These are phyloP conservation scores for Pichia sp. DNA, from an alignment of 1,139 yeast genomes.

Conservation along the genomic window DNA sequence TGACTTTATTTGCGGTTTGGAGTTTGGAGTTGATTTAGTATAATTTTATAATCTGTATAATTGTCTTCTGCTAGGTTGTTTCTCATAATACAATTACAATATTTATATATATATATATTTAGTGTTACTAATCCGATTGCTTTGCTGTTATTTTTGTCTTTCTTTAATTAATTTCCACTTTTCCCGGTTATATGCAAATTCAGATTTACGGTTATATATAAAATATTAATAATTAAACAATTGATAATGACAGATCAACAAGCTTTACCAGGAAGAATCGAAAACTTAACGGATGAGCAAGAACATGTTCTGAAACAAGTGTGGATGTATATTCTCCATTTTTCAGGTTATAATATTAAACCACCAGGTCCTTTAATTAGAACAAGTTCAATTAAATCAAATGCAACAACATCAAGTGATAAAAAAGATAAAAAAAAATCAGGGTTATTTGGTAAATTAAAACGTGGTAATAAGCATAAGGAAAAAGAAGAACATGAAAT, in stretches of 20 bases:
- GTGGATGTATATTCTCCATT: constrained; percentile 62
- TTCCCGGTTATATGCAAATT: too few relatives aligned
- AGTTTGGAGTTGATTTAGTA: too few relatives aligned
- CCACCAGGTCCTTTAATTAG: constrained; percentile 23
- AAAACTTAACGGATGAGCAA: constrained; percentile 54
- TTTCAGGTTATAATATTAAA: constrained; percentile 44
- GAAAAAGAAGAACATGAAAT: constrained; percentile 7
- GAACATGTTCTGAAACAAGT: constrained; percentile 66
- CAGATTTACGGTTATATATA: too few relatives aligned
- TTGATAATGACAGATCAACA: constrained; percentile 5
- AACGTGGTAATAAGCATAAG: constrained; percentile 11
- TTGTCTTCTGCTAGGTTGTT: too few relatives aligned
- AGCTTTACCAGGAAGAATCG: constrained; percentile 48
- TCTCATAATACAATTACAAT: too few relatives aligned
- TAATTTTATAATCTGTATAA: too few relatives aligned
- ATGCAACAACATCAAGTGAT: constrained; percentile 8
- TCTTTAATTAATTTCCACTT: too few relatives aligned
- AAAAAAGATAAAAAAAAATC: constrained; percentile 27
- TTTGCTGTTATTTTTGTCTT: too few relatives aligned
- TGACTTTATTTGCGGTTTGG: too few relatives aligned
- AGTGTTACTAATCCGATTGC: too few relatives aligned
- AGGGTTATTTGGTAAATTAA: constrained; percentile 23
- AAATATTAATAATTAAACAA: too few relatives aligned
- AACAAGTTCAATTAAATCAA: constrained; percentile 8
- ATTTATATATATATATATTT: too few relatives aligned